Evolutionary conservation across 768 basidiomycete genomes (phyloP), one percentile per base, ranked within the genome.

Genomic region (Naganishia friedmannii): DNA sequence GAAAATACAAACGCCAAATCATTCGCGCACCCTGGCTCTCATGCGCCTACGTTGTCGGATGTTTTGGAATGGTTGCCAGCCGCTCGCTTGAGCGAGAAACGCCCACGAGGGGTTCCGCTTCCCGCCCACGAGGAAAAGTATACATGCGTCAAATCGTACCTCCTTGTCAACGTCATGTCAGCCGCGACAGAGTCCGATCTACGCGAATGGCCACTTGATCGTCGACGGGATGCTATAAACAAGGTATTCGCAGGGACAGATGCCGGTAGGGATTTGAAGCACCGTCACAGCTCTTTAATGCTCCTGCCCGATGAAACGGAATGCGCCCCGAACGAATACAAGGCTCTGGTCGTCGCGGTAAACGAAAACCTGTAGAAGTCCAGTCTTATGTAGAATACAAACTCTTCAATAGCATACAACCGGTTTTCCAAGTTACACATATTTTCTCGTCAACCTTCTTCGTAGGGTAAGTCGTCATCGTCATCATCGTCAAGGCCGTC

Each of bases 401-500:
- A 15, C 15, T 42, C 34, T 8, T 42, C 42, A 8, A 42, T 17
- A 15, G 7, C 15, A 42, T 42, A 42, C 42, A 42, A 42, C 42
- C 9, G 42, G 15, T 42, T 42, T 17, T 13, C 12, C 12, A 42
- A 42, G 42, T 37, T 37, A 42, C 42, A 42, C 42, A 15, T 42
- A 63, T 42, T 13, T 12, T 3, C 2, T 42, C 2, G 17, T 63
- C 39, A 63, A 23, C 39, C 60, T 23, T 63, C 39, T 45, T 63
- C 60, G 26, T 63, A 63, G 31, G 57, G 57, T n/a, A 68, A 48
- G 45, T 57, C 42, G 13, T 68, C 67, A 31, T 68, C 29, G 57
- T 55, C 55, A n/a, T 67, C 66, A 26, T 68, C 67, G 13, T 68
- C 63, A 46, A 48, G 9, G 29, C 39, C 63, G n/a, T 65, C 63